Evolutionary conservation across 148 eudicot genomes (phyloP), one percentile per base, ranked within the genome.

Genomic region (Rhododendron kiyosumense): DNA sequence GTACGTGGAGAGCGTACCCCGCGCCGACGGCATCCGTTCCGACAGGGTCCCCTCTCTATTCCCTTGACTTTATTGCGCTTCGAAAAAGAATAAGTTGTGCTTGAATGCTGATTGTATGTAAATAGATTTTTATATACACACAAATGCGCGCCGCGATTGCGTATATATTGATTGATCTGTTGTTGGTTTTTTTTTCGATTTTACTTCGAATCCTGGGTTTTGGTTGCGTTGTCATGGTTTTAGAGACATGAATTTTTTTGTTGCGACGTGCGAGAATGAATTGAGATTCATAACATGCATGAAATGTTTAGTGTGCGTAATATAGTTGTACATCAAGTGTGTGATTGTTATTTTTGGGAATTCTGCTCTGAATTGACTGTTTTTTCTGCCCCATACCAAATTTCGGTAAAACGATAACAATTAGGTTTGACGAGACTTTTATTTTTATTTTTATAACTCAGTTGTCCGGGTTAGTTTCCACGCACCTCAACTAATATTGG

Each of bases 41-140:
- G 97, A 95, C 91, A 95, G 85, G 94, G 98, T 95, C 81, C 3
- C 7, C 22, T 24, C 49, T 88, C 51, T 3, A 12, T 79, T 82
- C 30, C 83, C 85, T 46, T 43, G 4, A 59, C 65, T 20, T 30
- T 84, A 30, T 45, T 54, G 81, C 24, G 18, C 30, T 14, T 36
- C n/a, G 65, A 45, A 9, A 43, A 22, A 32, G 0, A n/a, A 14
- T 46, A 71, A 32, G 11, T 5, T 18, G 7, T 77, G 59, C 67
- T 43, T 83, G n/a, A 24, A 26, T 41, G 65, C 77, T 7, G 73
- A 46, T 9, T 48, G 18, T 38, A 9, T 48, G 73, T 49, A 12
- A 26, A 69, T 46, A 14, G n/a, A 61, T 34, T 52, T 12, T 30
- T 0, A 65, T 65, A 20, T 2, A 30, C 59, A 11, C 45, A 24